phyloP scores from a whole-genome alignment of 2,329 filamentous ascomycete genomes.

The Hymenoscyphus repandus region DNA sequence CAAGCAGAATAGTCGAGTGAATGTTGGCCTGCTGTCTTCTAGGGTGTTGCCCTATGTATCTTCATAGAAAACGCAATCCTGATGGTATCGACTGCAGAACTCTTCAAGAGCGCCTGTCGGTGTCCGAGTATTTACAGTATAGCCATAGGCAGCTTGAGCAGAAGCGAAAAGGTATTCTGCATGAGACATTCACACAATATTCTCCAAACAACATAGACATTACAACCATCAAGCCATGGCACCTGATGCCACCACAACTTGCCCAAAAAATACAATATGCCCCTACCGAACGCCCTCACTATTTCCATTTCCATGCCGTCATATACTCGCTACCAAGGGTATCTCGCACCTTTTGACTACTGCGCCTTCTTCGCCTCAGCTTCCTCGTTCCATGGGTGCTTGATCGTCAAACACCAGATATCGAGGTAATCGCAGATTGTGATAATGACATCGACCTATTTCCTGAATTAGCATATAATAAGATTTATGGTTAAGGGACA shows the following conservation, averaged over 20 bases:
- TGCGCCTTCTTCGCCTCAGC: conserved; percentile 28
- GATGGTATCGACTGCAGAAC: too few species aligned
- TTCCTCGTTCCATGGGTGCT: conserved; percentile 58
- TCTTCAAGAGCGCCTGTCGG: too few species aligned
- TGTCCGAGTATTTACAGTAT: too few species aligned
- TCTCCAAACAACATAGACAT: background rate
- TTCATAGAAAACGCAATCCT: too few species aligned
- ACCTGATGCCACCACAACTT: background rate
- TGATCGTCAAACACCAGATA: conserved; percentile 98
- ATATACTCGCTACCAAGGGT: background rate
- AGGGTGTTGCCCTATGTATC: too few species aligned
- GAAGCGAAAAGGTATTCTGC: too few species aligned
- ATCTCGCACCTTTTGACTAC: background rate
- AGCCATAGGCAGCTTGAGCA: too few species aligned
- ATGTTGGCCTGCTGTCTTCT: too few species aligned
- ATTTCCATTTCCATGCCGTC: background rate
- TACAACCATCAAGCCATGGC: background rate
- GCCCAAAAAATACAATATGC: background rate
- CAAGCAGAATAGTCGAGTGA: too few species aligned
- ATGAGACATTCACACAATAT: too few species aligned
- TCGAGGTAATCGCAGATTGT: conserved; percentile 97
- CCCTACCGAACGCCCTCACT: background rate
- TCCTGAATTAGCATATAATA: background rate
- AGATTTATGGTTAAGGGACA: background rate
- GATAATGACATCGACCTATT: conserved; percentile 79